A percentile compares a stretch with the other conserved stretches of the same genome.
Conservation (phyloP, 371 early-diverging fungal species). For the Mucor mucedo region DNA sequence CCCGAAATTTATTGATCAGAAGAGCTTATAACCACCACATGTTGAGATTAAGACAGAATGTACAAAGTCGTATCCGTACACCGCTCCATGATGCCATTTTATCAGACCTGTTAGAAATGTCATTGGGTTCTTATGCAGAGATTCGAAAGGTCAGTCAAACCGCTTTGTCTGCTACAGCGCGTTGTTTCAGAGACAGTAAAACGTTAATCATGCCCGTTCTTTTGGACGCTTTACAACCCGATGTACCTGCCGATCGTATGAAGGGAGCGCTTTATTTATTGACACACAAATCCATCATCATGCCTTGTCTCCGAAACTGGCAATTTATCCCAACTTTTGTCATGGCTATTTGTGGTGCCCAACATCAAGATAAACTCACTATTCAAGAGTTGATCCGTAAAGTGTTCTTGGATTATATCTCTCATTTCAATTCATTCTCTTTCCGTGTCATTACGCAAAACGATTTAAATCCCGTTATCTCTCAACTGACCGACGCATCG, state of each 20-base stretch:
- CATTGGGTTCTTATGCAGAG: conserved; percentile 74
- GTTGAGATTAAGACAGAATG: conserved; percentile 66
- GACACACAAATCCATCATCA: conserved; percentile 51
- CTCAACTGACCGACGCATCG: background rate
- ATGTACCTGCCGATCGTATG: conserved; percentile 64
- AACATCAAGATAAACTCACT: conserved; percentile 81
- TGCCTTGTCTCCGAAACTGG: conserved; percentile 72
- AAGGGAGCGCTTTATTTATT: conserved; percentile 82
- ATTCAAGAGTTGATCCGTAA: conserved; percentile 77
- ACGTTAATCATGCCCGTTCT: conserved; percentile 60
- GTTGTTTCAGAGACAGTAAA: conserved; percentile 66
- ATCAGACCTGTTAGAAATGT: conserved; percentile 63
- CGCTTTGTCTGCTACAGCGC: conserved; percentile 58
- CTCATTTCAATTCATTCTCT: conserved; percentile 50
- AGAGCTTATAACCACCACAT: conserved; percentile 64
- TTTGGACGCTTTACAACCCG: conserved; percentile 58
- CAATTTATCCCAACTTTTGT: conserved; percentile 65
- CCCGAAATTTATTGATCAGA: conserved; percentile 54
- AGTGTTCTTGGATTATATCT: conserved; percentile 64
- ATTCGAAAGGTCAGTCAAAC: conserved; percentile 74
- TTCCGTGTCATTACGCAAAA: conserved; percentile 41
- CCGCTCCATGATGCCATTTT: conserved; percentile 59
- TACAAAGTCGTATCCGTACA: conserved; percentile 50
- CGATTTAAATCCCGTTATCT: conserved; percentile 13
- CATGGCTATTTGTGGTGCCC: conserved; percentile 65